A percentile compares a stretch with the other conserved stretches of the same genome.
These are phyloP conservation scores for Cercospora zeae-maydis DNA, from an alignment of 2,329 filamentous ascomycete genomes.

Conservation along the genomic window DNA sequence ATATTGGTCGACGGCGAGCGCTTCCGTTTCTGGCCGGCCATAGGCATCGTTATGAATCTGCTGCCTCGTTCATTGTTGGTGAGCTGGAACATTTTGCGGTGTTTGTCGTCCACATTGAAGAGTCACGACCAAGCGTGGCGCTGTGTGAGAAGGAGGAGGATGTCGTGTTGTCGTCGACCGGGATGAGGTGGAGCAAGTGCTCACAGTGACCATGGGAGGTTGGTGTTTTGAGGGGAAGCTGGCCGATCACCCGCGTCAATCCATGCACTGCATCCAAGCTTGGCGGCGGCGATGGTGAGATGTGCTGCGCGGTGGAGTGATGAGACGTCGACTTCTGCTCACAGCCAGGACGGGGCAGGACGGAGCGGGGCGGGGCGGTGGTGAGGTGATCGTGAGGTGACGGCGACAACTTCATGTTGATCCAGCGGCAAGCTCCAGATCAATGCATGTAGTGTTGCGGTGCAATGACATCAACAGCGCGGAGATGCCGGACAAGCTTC, in stretches of 20 bases:
- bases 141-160: not conserved
- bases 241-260: not conserved
- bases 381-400: not conserved
- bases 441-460: not conserved
- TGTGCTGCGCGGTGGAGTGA: not conserved
- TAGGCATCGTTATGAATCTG: slow-evolving; percentile 1
- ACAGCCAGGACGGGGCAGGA: not conserved
- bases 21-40: slow-evolving; percentile 31
- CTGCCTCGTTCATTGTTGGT: not conserved
- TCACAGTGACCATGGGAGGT: not conserved
- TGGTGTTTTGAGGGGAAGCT: not conserved
- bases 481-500: not conserved
- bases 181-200: not conserved
- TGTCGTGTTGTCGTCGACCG: not conserved
- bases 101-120: not conserved
- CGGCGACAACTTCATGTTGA: not conserved
- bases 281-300: not conserved
- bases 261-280: not conserved
- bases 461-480: not conserved
- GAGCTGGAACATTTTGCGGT: slow-evolving; percentile 2
- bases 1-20: slow-evolving; percentile 30
- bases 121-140: not conserved
- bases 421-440: not conserved
- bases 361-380: too few relatives aligned
- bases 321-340: not conserved